Evolutionary conservation across 768 basidiomycete species (phyloP).

Genomic region (Astraeus odoratus): DNA sequence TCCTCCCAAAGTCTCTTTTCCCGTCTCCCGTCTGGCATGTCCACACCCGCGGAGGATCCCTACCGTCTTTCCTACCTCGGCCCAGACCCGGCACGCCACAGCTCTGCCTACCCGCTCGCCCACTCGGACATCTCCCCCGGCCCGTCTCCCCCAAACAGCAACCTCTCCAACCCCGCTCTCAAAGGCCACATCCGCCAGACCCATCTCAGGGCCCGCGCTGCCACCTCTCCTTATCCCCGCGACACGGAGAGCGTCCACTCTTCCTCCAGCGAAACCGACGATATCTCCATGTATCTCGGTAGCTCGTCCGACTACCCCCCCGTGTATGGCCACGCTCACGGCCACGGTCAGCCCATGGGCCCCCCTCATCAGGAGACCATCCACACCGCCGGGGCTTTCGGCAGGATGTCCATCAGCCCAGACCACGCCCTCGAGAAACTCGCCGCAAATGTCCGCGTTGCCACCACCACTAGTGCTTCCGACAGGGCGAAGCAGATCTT

Average conservation of each 20-base stretch:
- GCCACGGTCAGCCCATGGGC: conserved; percentile 34
- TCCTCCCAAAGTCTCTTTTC: conserved; percentile 63
- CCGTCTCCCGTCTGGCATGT: conserved; percentile 45
- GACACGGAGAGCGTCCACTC: conserved; percentile 84
- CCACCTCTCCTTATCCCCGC: conserved; percentile 80
- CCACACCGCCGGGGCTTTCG: conserved; percentile 68
- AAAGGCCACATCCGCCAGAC: conserved; percentile 71
- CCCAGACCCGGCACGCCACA: conserved; percentile 39
- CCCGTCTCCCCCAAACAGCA: conserved; percentile 71
- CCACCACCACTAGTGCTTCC: conserved; percentile 86
- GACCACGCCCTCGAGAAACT: conserved; percentile 82
- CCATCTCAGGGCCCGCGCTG: conserved; percentile 74
- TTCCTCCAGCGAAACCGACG: conserved; percentile 85
- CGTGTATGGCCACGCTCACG: conserved; percentile 61
- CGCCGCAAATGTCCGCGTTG: conserved; percentile 79
- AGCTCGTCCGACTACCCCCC: conserved; percentile 56
- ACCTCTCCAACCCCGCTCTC: conserved; percentile 65
- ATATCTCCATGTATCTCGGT: conserved; percentile 70
- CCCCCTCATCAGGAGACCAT: conserved; percentile 38
- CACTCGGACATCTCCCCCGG: conserved; percentile 37
- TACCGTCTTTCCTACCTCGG: conserved; percentile 58
- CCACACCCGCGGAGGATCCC: conserved; percentile 57
- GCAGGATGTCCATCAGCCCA: conserved; percentile 65
- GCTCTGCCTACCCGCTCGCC: conserved; percentile 37
- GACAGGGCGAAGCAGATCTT: conserved; percentile 91